phyloP scores from a whole-genome alignment of 2,329 filamentous ascomycete genomes.

The Nemania abortiva region DNA sequence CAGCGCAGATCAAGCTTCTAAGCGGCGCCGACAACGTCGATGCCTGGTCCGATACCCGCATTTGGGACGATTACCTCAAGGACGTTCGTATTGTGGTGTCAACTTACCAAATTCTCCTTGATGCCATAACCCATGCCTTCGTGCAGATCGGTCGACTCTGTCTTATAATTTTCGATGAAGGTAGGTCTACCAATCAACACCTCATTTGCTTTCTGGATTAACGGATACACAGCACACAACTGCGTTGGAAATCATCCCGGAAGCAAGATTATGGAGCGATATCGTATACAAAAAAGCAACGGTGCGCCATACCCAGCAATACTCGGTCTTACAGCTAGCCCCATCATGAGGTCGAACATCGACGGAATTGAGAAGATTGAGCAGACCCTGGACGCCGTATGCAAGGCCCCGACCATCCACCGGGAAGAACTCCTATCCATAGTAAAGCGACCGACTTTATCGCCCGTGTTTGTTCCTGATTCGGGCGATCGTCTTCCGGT shows the following conservation, averaged over 20 bases:
- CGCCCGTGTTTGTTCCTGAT: constrained; percentile 41
- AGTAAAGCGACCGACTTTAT: constrained; percentile 74
- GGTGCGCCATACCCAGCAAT: constrained; percentile 70
- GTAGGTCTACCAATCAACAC: constrained; percentile 55
- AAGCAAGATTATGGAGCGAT: constrained; percentile 79
- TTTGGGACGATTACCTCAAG: constrained; percentile 75
- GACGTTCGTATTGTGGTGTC: constrained; percentile 80
- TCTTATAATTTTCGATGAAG: constrained; percentile 86
- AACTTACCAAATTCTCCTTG: constrained; percentile 79
- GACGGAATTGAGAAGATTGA: constrained; percentile 73
- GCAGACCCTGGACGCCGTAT: constrained; percentile 74
- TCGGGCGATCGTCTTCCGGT: constrained; percentile 42
- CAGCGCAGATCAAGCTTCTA: constrained; percentile 70
- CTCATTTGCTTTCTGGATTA: constrained; percentile 35
- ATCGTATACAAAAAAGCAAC: constrained; percentile 62
- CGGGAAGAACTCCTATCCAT: constrained; percentile 76
- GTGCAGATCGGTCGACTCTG: constrained; percentile 72
- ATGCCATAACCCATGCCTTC: constrained; percentile 81
- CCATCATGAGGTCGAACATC: constrained; percentile 71
- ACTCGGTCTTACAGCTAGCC: constrained; percentile 84
- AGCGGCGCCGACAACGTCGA: constrained; percentile 77
- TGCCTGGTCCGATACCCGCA: constrained; percentile 74
- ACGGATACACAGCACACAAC: constrained; percentile 72
- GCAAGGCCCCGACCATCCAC: constrained; percentile 75
- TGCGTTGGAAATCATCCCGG: constrained; percentile 74